Percentiles rank a stretch among this genome's conserved stretches.
phyloP scores from a whole-genome alignment of 2,329 filamentous ascomycete species.

The Trichophyton rubrum region DNA sequence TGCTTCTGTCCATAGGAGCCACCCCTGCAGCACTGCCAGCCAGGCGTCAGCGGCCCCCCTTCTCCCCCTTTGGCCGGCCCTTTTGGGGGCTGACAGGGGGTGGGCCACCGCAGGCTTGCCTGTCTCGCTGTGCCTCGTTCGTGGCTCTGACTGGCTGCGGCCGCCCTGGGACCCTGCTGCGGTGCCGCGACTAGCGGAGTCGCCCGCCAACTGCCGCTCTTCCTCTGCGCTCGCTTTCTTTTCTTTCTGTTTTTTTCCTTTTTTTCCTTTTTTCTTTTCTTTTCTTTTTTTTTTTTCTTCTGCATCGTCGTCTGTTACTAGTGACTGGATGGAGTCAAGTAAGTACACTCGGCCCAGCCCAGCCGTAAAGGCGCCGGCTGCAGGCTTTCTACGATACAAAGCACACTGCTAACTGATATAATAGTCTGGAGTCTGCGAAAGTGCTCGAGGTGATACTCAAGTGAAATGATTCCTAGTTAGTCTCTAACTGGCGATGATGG shows the following conservation, averaged over 20 bases:
- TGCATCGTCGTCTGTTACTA: too few species aligned
- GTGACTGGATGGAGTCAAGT: too few species aligned
- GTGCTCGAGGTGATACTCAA: too few species aligned
- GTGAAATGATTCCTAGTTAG: not conserved
- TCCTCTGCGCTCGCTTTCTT: not conserved
- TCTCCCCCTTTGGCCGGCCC: not conserved
- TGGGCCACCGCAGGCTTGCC: not conserved
- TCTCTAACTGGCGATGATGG: not conserved
- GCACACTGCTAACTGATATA: too few species aligned
- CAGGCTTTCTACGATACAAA: too few species aligned
- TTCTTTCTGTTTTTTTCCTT: not conserved
- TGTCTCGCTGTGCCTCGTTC: not conserved
- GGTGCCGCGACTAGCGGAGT: slow-evolving; percentile 1
- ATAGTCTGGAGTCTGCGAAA: too few species aligned
- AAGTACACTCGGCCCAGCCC: too few species aligned
- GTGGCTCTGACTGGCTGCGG: not conserved
- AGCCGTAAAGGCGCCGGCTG: too few species aligned
- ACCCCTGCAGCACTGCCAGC: not conserved
- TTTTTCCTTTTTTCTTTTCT: not conserved
- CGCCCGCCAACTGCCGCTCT: not conserved
- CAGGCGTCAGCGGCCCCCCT: not conserved
- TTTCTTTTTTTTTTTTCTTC: not conserved
- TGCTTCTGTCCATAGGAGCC: not conserved
- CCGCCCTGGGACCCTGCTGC: not conserved
- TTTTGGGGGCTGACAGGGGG: not conserved